Base-by-base conservation (phyloP, 108 stramenopile species). In the Chaetoceros tenuissimus region DNA sequence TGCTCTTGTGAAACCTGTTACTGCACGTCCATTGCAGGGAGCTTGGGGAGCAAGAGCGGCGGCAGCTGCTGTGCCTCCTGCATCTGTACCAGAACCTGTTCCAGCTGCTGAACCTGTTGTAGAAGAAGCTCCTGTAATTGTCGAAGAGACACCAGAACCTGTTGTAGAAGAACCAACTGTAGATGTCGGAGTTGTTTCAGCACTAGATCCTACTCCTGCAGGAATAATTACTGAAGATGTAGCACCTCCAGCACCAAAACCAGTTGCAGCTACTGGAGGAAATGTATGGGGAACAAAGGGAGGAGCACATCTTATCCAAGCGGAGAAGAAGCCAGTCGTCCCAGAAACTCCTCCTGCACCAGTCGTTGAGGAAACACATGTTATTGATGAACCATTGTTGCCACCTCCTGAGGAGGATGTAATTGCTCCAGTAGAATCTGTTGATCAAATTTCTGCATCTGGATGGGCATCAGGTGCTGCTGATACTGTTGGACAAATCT, bases 201-300 rank as follows among this genome's bases (percentile, higher is more conserved):
- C 46, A 20, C 48, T 16, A 21, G 82, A 81, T 55, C 80, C 80
- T 18, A 74, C 75, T 43, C 79, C 87, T 1, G 60, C 87, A 48
- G 71, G 73, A 13, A n/a, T n/a, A n/a, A 7, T 3, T 24, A 49
- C 48, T 3, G 22, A 21, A 7, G n/a, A 16, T 3, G 3, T 46
- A 13, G 16, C 63, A 19, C 20, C 65, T 20, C 53, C 72, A 29
- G 62, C 55, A 25, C 29, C 64, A 5, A 28, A 57, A 28, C 40
- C 75, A 19, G 56, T 77, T 46, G 53, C 66, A 28, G 27, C 54
- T 19, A 43, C 78, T 27, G 24, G 48, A 31, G 84, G 86, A 53
- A 92, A 92, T 74, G 90, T 92, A 24, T 92, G 90, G 90, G 90
- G 81, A 8, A 84, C 90, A 0, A 87, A 84, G 56, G 90, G 90